Base-by-base conservation (phyloP, 495 filamentous ascomycete species). In the Saxophila tyrrhenica region DNA sequence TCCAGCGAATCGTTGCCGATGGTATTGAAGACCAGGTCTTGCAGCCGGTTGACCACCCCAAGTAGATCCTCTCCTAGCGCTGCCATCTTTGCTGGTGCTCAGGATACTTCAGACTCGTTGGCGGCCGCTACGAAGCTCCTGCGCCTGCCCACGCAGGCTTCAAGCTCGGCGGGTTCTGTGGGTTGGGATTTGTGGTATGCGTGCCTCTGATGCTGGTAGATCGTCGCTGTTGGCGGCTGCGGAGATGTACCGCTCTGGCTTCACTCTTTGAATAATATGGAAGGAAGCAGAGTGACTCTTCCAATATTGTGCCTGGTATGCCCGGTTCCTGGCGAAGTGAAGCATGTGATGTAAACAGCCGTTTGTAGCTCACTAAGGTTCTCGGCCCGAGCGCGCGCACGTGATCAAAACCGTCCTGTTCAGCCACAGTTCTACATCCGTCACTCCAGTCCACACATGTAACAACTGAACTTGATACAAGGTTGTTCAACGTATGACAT, bases 1-100 rank as follows among this genome's bases (percentile, higher is more conserved):
- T 99, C 92, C 51, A 99, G 80, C 35, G 90, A 96, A 67, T 99
- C 92, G 72, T 92, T 95, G 66, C 92, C 94, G 48, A 98, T 98
- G 50, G 94, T 98, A 73, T 98, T 97, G 74, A 98, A 97, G 54
- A 98, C 92, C 64, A 99, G 71, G 71, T 99, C 92, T 65, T 98
- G 94, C 57, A 98, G 78, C 73, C 90, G 91, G 73, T 98, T 97
- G 67, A 97, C 92, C 48, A 85, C 90, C 52, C 79, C 78, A 65
- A 98, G 78, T 67, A 98, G 73, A 68, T 96, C 89, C 64, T 98
- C 92, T 63, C 92, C 92, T 51, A 95, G 79, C 55, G 79, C 73
- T 32, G 82, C 77, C 82, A 85, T 85, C 23, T 24, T 59, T 52
- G 59, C 23, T 25, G 47, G 1, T 25, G 21, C 10, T 25, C 45